Evolutionary conservation across 75 land plant genomes (phyloP), one percentile per base, ranked within the genome.

Genomic region (Pinus taeda): DNA sequence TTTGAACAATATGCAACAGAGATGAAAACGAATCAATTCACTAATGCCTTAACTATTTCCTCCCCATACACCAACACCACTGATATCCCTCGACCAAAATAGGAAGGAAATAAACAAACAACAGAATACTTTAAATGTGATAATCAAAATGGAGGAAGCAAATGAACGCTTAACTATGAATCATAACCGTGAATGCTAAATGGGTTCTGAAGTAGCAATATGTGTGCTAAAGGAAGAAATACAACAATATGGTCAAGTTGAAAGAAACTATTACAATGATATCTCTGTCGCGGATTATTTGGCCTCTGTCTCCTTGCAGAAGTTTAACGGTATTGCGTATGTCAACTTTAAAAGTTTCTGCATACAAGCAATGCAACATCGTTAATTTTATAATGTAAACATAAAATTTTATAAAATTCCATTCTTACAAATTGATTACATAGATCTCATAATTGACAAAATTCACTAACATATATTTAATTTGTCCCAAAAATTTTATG

Each of bases 321-420:
- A 85, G 86, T 18, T 63, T 71, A 66, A 66, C 82, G 58, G 87
- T 85, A 37, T 85, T 85, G 36, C 56, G 85, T 18, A 83, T 85
- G 69, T 85, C 87, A 45, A 85, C 87, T 64, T 85, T 64, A 57
- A 85, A 85, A 57, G 81, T 85, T 79, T 84, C 87, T 84, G 85
- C 80, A 57, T 7, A 57, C 24, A 49, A 45, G 26, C 29, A 3
- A 22, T 60, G 55, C 3, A 62, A 24, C 12, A 22, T 26, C 2
- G 14, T 69, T 69, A 69, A 14, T 42, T 42, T 69, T 14, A 69
- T 22, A 39, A 36, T 18, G 21, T 45, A 37, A 67, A 17, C 33
- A 36, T 18, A 29, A 39, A 67, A 67, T 26, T 49, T 18, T 15
- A 14, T 17, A 4, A 37, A 67, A 21, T 67, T 17, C 18, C 39